phyloP scores from a whole-genome alignment of 73 alveolate genomes.

The Urostyla sp. region DNA sequence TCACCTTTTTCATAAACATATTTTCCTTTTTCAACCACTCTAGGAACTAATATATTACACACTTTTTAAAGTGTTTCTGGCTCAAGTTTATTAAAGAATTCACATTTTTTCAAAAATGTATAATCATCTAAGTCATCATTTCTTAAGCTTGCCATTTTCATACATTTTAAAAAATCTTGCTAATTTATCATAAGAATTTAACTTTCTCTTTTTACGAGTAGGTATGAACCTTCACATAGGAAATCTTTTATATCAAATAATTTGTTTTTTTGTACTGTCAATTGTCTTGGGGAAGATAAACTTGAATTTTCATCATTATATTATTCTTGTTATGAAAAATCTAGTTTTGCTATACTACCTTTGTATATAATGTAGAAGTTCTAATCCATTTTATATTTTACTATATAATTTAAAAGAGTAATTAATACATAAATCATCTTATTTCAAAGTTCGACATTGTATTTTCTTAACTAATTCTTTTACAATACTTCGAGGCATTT shows the following conservation, averaged over 20 bases:
- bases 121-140: constrained; percentile 12
- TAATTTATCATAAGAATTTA: neutral
- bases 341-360: constrained; percentile 9
- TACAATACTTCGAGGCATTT: constrained; percentile 14
- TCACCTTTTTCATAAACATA: constrained; percentile 31
- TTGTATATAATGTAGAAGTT: neutral
- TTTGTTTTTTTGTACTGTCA: too few species aligned
- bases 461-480: constrained; percentile 25
- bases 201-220: neutral
- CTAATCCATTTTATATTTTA: constrained; percentile 18
- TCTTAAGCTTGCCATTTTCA: constrained; percentile 19
- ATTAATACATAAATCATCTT: constrained; percentile 1
- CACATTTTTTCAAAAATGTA: neutral
- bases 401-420: neutral
- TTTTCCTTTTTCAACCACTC: constrained; percentile 35
- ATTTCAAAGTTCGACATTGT: neutral
- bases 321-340: neutral
- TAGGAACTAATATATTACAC: constrained; percentile 30
- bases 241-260: constrained; percentile 20
- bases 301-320: neutral
- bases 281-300: too few species aligned
- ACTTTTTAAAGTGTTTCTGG: neutral
- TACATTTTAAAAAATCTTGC: constrained; percentile 5
- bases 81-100: constrained; percentile 1
- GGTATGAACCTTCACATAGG: neutral